Conservation (phyloP, 2,329 filamentous ascomycete genomes). For the Fusarium haematococcum region DNA sequence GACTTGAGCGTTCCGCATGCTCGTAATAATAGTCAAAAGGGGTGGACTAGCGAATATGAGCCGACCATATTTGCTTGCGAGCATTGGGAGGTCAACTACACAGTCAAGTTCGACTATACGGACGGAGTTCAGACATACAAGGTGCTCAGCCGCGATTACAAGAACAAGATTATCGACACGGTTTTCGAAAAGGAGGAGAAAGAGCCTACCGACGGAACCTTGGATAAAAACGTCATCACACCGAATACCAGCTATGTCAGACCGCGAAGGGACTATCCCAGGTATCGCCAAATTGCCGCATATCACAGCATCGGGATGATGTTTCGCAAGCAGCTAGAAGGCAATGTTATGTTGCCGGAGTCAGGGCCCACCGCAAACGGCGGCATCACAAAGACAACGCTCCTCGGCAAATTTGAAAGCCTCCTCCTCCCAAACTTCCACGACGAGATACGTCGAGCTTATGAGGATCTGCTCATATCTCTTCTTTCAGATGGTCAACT, state of each 20-base stretch:
- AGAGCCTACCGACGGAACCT: not conserved
- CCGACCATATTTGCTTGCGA: not conserved
- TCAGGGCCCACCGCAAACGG: not conserved
- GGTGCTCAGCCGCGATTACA: not conserved
- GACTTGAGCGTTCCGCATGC: not conserved
- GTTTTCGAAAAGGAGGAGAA: not conserved
- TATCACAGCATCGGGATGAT: not conserved
- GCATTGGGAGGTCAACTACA: not conserved
- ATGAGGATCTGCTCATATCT: slow-evolving; percentile 36
- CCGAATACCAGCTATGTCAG: not conserved
- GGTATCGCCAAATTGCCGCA: not conserved
- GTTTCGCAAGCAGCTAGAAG: not conserved
- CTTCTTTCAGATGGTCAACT: slow-evolving; percentile 35
- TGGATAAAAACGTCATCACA: not conserved
- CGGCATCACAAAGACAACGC: slow-evolving; percentile 12
- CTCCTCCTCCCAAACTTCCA: slow-evolving; percentile 19
- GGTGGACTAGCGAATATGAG: not conserved
- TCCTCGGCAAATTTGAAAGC: slow-evolving; percentile 26
- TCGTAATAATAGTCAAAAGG: not conserved
- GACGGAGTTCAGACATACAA: not conserved
- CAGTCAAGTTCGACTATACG: not conserved
- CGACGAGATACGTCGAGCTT: not conserved
- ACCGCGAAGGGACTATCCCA: not conserved
- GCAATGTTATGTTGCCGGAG: slow-evolving; percentile 5
- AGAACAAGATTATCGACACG: not conserved